Evolutionary conservation across 208 protist genomes (phyloP).

Genomic region (Leptomonas seymouri): DNA sequence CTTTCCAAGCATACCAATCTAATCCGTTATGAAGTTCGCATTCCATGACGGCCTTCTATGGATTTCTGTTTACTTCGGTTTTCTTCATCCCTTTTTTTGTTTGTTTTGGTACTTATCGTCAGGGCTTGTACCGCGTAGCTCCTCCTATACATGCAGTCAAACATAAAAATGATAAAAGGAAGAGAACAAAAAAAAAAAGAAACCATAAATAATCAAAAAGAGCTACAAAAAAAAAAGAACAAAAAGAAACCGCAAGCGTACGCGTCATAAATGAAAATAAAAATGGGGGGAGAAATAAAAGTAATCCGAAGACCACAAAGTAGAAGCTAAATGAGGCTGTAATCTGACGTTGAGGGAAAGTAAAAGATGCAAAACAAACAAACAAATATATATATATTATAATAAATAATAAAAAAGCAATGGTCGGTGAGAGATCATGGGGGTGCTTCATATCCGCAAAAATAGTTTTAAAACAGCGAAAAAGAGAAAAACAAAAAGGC

Average conservation of each 20-base stretch:
- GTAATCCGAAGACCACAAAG: too few species aligned
- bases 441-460: constrained; percentile 22
- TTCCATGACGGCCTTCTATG: too few species aligned
- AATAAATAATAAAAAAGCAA: not conserved
- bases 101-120: not conserved
- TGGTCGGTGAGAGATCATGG: constrained; percentile 12
- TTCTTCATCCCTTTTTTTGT: too few species aligned
- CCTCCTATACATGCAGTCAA: not conserved
- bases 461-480: too few species aligned
- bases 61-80: too few species aligned
- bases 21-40: too few species aligned
- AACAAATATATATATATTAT: not conserved
- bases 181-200: not conserved
- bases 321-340: not conserved
- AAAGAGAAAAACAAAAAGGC: too few species aligned
- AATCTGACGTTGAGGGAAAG: too few species aligned
- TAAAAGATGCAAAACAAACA: not conserved
- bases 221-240: not conserved
- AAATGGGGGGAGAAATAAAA: too few species aligned
- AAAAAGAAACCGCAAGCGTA: too few species aligned
- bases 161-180: not conserved
- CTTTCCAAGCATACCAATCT: too few species aligned
- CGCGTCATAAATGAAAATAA: too few species aligned
- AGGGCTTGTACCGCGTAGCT: constrained; percentile 3
- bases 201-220: not conserved